A percentile compares a stretch with the other conserved stretches of the same genome.
phyloP scores from a whole-genome alignment of 2,329 filamentous ascomycete species.

The Domatiomyces catenatus region DNA sequence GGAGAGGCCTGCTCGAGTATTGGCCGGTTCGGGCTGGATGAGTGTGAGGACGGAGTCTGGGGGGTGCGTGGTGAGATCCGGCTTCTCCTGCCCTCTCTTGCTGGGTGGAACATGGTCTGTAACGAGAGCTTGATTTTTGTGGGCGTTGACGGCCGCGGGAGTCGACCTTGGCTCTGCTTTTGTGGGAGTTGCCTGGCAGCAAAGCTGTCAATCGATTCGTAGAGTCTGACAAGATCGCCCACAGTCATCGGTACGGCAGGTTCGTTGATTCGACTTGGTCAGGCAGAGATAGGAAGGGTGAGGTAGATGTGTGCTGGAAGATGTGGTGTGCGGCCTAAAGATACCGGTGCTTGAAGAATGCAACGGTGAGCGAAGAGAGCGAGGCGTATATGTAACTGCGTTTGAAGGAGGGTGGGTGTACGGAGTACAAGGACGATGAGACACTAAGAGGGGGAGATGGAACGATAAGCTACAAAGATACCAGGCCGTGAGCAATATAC shows the following conservation, averaged over 20 bases:
- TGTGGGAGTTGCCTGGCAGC: conserved; percentile 7
- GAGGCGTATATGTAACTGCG: no score
- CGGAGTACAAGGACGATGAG: no score
- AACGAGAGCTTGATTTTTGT: not conserved
- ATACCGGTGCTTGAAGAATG: no score
- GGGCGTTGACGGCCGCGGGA: not conserved
- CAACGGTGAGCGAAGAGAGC: no score
- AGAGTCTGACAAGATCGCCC: conserved; percentile 13
- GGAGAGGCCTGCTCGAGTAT: not conserved
- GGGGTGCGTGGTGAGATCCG: not conserved
- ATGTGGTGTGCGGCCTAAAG: not conserved
- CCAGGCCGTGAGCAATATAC: not conserved
- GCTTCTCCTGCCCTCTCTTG: not conserved
- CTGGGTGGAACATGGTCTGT: not conserved
- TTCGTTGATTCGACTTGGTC: not conserved
- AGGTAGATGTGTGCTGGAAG: not conserved
- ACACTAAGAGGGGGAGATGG: no score
- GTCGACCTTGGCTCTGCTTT: conserved; percentile 1
- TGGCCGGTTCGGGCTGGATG: not conserved
- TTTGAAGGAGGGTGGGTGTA: no score
- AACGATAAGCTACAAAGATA: no score
- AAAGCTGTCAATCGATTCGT: conserved; percentile 9
- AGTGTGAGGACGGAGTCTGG: not conserved
- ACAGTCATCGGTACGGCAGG: conserved; percentile 7
- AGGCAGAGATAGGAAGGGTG: not conserved